Evolutionary conservation across 306 rosid species (phyloP), one percentile per base, ranked within the genome.

Genomic region (Cicer cuneatum): DNA sequence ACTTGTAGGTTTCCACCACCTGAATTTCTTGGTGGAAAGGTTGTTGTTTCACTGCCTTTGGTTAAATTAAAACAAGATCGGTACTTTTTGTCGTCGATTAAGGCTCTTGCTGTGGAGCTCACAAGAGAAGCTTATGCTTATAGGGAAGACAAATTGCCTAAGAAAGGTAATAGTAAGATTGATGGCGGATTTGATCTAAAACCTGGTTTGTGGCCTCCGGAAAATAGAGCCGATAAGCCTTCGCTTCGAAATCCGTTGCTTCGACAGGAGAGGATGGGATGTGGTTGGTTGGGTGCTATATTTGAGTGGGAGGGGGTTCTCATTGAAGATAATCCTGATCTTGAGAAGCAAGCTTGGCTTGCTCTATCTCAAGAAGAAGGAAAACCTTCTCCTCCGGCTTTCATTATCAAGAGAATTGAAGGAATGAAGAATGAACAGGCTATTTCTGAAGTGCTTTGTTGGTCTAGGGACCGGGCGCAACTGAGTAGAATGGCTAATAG

Each of bases 351-450:
- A 57, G 92, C 99, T 0, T 94, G 98, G 99, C 76, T 90, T 4
- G 85, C 82, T 51, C 88, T 94, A 24, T 87, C 93, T 63, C 85
- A 89, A 79, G 99, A 92, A 86, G 99, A 94, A 81, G 97, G 96
- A 9, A 90, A 88, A 73, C 78, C 96, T 37, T 86, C 95, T 43
- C 99, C 98, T 14, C 95, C 85, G 0, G 80, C 93, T 2, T 94
- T 94, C 45, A 53, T 83, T 7, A 94, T 94, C 16, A 90, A 83
- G 86, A 90, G 96, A 78, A 78, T 94, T 19, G 93, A 90, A 74
- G 99, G 99, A 18, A 94, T 94, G 99, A 94, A 94, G 90, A 92
- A 86, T 47, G 99, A 94, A 41, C 99, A 94, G 46, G 98, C 93
- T 0, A 90, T 92, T 69, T 94, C 97, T 3, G 98, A 94, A 67